phyloP scores from a whole-genome alignment of 2,329 filamentous ascomycete genomes.

The Ceratocystis cacaofunesta region DNA sequence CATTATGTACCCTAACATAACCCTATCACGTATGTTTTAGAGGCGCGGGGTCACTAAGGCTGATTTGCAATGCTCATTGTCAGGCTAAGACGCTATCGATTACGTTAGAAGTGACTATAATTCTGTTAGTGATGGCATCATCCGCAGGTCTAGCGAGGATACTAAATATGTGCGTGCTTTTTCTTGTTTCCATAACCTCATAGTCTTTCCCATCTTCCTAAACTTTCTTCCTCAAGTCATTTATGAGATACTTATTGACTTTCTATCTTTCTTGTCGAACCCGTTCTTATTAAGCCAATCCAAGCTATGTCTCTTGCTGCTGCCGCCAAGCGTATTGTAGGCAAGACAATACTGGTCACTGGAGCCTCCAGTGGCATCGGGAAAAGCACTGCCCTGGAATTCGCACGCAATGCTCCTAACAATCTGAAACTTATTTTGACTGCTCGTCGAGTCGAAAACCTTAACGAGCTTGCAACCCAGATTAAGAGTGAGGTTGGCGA shows the following conservation, averaged over 20 bases:
- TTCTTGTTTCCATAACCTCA: background rate
- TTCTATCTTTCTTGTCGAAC: background rate
- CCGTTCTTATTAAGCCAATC: background rate
- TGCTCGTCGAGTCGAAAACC: conserved; percentile 65
- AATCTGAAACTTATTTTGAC: conserved; percentile 75
- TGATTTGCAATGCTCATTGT: background rate
- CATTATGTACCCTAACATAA: background rate
- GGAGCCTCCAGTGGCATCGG: conserved; percentile 92
- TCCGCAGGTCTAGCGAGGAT: background rate
- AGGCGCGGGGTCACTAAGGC: too few relatives aligned
- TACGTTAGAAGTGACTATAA: background rate
- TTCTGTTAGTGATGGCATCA: conserved; percentile 1
- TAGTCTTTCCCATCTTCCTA: background rate
- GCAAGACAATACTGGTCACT: conserved; percentile 86
- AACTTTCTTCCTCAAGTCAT: too few relatives aligned
- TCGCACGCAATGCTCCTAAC: conserved; percentile 68
- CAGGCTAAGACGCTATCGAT: background rate
- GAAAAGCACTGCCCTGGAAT: conserved; percentile 69
- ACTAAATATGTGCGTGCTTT: background rate
- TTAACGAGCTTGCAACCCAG: conserved; percentile 61
- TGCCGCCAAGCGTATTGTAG: conserved; percentile 67
- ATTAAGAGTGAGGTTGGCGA: conserved; percentile 63
- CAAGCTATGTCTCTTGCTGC: conserved; percentile 42
- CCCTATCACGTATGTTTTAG: background rate
- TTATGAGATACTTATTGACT: background rate